A percentile compares a stretch with the other conserved stretches of the same genome.
Evolutionary conservation across 2,329 filamentous ascomycete species (phyloP).

Genomic region (Diplodia scrobiculata): DNA sequence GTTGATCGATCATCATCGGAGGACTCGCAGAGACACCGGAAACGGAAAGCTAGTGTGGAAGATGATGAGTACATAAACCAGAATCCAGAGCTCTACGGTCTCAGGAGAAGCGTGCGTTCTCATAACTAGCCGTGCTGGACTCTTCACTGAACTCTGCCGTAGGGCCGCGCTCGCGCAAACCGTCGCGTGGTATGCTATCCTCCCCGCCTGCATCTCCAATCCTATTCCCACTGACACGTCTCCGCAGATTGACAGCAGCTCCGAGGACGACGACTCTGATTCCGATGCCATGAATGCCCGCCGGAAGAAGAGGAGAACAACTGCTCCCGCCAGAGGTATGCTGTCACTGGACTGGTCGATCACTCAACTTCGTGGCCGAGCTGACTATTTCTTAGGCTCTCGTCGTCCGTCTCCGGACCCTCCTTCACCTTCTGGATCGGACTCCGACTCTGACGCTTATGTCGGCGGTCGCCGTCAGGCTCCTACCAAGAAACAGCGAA

Average conservation of each 20-base stretch:
- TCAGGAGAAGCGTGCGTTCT: constrained; percentile 80
- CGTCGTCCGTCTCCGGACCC: constrained; percentile 53
- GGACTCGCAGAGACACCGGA: constrained; percentile 65
- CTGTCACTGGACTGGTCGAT: constrained; percentile 52
- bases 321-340: constrained; percentile 65
- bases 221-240: not conserved
- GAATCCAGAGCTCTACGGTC: constrained; percentile 91
- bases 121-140: constrained; percentile 27
- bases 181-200: constrained; percentile 59
- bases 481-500: constrained; percentile 72
- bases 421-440: constrained; percentile 66
- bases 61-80: constrained; percentile 84
- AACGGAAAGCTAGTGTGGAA: constrained; percentile 66
- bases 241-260: constrained; percentile 59
- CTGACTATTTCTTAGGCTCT: constrained; percentile 58
- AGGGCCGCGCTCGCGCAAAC: constrained; percentile 63
- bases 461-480: constrained; percentile 71
- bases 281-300: constrained; percentile 68
- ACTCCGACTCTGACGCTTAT: constrained; percentile 66
- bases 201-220: constrained; percentile 32
- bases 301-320: constrained; percentile 68
- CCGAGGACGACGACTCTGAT: constrained; percentile 67
- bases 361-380: constrained; percentile 41
- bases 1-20: constrained; percentile 68
- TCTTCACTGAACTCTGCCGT: constrained; percentile 40